Base-by-base conservation (phyloP, 208 protist genomes). In the Trypanosomatidae sp. region DNA sequence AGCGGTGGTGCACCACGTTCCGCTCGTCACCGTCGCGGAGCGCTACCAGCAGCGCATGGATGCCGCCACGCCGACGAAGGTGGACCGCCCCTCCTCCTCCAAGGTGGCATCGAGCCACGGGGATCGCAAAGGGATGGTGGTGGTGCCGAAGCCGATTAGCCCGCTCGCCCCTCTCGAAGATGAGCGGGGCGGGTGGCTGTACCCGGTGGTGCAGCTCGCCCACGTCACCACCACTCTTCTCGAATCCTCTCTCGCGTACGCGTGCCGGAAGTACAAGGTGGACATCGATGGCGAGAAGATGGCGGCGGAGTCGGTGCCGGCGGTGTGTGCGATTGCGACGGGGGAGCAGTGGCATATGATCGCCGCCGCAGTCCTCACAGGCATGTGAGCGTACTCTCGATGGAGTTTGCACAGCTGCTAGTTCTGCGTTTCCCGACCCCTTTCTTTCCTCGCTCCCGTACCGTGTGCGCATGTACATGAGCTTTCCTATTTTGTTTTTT, bases 241-340 rank as follows among this genome's bases (percentile, higher is more conserved):
- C 36, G 83, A 90, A 36, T 30, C 80, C 8, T 84, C 82, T 36
- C 66, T 93, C 0, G 46, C 66, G 50, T 90, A 88, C 72, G 91
- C 91, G 87, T 82, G 90, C 52, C 69, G 72, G 65, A 96, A 96
- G 76, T 93, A 91, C 60, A 79, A 80, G 33, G 68, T 84, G 13
- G 91, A 96, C 60, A 71, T 74, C 3, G 87, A 93, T 30, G 71
- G 81, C 6, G 91, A 95, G 64, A 92, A 86, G 71, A 59, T 80
- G 22, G 39, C 73, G 39, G 36, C 69, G 8, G 76, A 82, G 50
- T 10, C 56, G 39, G 59, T 58, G n/a, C 17, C 71, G 17, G 55
- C 69, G 28, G 69, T 81, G 49, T 72, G 22, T 47, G 72, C 59
- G 28, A 67, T 41, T 30, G 76, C 58, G 52, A 81, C 55, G 55